These are phyloP conservation scores for Calendula officinalis DNA, from an alignment of 129 eudicot genomes.

Conservation along the genomic window DNA sequence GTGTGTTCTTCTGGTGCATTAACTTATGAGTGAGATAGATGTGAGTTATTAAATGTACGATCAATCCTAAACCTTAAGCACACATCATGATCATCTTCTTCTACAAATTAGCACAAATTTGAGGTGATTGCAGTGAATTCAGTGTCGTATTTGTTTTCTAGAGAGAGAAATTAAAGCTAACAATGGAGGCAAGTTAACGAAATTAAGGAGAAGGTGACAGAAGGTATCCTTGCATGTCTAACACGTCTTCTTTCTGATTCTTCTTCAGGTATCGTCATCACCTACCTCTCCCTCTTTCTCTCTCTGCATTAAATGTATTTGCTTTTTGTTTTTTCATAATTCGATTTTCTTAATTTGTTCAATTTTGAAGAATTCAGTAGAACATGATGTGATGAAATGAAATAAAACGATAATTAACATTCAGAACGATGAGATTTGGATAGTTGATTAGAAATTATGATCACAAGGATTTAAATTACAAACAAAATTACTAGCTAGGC, in stretches of 20 bases:
- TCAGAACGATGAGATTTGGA: not conserved
- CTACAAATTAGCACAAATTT: constrained; percentile 10
- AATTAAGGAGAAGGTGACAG: constrained; percentile 40
- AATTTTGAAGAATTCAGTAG: not conserved
- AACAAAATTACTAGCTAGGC: constrained; percentile 12
- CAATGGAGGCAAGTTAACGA: constrained; percentile 24
- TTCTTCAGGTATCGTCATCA: constrained; percentile 23
- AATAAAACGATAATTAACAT: not conserved
- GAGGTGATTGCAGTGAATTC: constrained; percentile 22
- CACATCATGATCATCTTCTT: constrained; percentile 20
- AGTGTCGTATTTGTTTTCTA: not conserved
- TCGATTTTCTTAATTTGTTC: not conserved
- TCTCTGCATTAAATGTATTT: constrained; percentile 27
- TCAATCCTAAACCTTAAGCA: constrained; percentile 18
- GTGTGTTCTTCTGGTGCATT: no score
- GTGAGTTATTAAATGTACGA: no score
- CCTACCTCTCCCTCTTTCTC: constrained; percentile 5
- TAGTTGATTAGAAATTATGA: not conserved
- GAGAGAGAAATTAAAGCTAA: constrained; percentile 3
- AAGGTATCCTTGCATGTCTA: constrained; percentile 36
- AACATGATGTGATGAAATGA: not conserved
- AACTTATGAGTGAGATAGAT: no score
- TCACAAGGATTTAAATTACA: constrained; percentile 7
- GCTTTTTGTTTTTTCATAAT: constrained; percentile 4
- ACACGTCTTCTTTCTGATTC: constrained; percentile 35